phyloP scores from a whole-genome alignment of 345 rosid species.

The Ailanthus altissimus region DNA sequence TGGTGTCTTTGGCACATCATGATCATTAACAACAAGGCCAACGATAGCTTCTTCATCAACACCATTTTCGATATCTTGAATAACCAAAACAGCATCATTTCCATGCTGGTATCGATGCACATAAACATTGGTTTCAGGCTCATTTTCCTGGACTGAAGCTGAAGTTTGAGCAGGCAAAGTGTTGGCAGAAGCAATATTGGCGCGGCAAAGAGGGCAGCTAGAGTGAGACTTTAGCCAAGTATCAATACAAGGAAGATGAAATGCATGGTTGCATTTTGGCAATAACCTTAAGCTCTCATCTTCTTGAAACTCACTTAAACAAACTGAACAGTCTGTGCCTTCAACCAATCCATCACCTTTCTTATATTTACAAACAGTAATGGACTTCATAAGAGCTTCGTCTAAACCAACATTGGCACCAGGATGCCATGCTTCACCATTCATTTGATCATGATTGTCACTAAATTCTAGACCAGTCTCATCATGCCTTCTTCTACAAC shows the following conservation, averaged over 20 bases:
- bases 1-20: conserved; percentile 20
- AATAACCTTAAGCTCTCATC: conserved; percentile 61
- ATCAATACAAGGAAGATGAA: conserved; percentile 83
- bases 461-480: conserved; percentile 13
- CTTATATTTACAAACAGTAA: conserved; percentile 52
- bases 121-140: not conserved
- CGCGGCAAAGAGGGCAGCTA: conserved; percentile 87
- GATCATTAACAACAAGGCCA: conserved; percentile 6
- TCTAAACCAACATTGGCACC: conserved; percentile 46
- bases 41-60: conserved; percentile 29
- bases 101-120: conserved; percentile 25
- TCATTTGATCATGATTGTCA: conserved; percentile 15
- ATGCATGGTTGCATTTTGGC: conserved; percentile 85
- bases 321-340: conserved; percentile 69
- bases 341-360: conserved; percentile 59
- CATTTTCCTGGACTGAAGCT: conserved; percentile 9
- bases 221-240: conserved; percentile 83
- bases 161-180: conserved; percentile 7
- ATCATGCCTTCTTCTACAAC: conserved; percentile 32
- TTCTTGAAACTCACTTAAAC: conserved; percentile 72
- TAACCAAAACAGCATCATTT: conserved; percentile 40
- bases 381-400: conserved; percentile 56
- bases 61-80: conserved; percentile 41
- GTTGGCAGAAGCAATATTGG: conserved; percentile 30
- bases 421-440: conserved; percentile 20